phyloP scores from a whole-genome alignment of 2,329 filamentous ascomycete genomes.

The Leptosphaerulina australis region DNA sequence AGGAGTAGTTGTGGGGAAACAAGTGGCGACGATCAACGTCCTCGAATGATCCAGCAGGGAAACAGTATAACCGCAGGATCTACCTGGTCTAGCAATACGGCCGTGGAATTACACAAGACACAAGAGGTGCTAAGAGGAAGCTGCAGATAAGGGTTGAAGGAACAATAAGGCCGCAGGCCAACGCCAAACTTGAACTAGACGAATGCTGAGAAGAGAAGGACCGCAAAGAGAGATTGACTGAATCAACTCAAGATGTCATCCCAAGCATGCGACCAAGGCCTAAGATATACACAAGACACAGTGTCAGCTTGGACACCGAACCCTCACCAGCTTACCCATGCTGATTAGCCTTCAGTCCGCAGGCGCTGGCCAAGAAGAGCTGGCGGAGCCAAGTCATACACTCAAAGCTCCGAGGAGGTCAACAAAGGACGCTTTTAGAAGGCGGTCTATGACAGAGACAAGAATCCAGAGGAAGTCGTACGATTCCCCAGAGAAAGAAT shows the following conservation, averaged over 20 bases:
- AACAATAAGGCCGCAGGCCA: conserved; percentile 12
- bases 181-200: conserved; percentile 12
- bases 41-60: conserved; percentile 6
- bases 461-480: conserved; percentile 5
- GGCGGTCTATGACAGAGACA: conserved; percentile 15
- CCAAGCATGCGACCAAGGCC: conserved; percentile 18
- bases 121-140: conserved; percentile 15
- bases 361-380: conserved; percentile 29
- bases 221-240: conserved; percentile 9
- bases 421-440: conserved; percentile 16
- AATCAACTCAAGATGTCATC: neutral
- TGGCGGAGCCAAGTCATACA: conserved; percentile 38
- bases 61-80: conserved; percentile 20
- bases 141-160: conserved; percentile 5
- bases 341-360: conserved; percentile 14
- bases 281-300: conserved; percentile 21
- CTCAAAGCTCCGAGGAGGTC: conserved; percentile 16
- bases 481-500: conserved; percentile 16
- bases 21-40: conserved; percentile 25
- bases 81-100: conserved; percentile 18
- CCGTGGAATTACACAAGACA: conserved; percentile 20
- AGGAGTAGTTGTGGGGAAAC: conserved; percentile 5
- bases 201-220: conserved; percentile 23
- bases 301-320: conserved; percentile 5
- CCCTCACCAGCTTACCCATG: conserved; percentile 8